Evolutionary conservation across 2,329 filamentous ascomycete species (phyloP), one percentile per base, ranked within the genome.

Genomic region (Colletotrichum abscissum): DNA sequence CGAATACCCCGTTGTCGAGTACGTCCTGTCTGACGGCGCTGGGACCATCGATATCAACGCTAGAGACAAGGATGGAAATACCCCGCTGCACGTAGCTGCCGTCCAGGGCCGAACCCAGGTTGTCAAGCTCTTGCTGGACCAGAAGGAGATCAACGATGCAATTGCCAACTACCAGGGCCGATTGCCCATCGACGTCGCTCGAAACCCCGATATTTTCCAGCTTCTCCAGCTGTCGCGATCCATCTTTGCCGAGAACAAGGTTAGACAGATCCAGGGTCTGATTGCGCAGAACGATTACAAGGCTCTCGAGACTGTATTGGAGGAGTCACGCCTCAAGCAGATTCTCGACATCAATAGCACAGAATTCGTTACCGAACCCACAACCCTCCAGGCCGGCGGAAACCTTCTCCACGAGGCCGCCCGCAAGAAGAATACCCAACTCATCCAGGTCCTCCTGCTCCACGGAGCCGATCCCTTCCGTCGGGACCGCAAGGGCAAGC

Each of bases 401-500:
- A 98, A 95, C 1, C 85, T 99, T 9, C 87, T 99, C 38, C 97
- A 99, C 80, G 96, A 99, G 81, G 97, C 96, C 0, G 95, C 97
- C 7, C 91, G 95, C 77, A 95, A 93, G 81, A 95, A 91, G 83
- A 95, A 99, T 79, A 92, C 92, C 28, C 93, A 94, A 77, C 89
- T 99, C 26, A 97, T 98, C 72, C 94, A 98, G 80, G 89, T 98
- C 22, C 88, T 99, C 14, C 87, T 99, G 49, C 91, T 98, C 65
- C 97, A 98, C 79, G 97, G 97, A 12, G 97, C 96, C 12, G 97
- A 99, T 82, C 97, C 97, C 0, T 99, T 99, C 84, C 92, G 95
- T 69, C 92, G 97, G 73, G 97, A 99, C 83, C 94, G 95, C 78
- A 98, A 95, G 84, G 97, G 97, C 62, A 98, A 97, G 83, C 88